Percentiles rank a stretch among this genome's conserved stretches.
Evolutionary conservation across 202 grass and related monocot genomes (phyloP).

Genomic region (Panicum hallii): DNA sequence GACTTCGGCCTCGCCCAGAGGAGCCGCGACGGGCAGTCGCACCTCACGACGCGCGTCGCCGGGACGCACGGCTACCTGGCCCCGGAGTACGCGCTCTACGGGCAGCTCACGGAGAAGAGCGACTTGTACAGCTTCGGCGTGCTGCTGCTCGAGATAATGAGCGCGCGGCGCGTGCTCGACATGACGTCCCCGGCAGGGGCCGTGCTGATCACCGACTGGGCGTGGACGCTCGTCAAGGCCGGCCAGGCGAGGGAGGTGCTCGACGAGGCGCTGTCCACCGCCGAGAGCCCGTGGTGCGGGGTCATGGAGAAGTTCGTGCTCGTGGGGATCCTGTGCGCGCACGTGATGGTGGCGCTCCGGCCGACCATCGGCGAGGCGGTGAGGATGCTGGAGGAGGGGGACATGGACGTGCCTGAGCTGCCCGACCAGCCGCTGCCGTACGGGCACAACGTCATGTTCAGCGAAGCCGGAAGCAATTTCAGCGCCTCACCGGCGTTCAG

Average conservation of each 20-base stretch:
- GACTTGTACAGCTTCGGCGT: constrained; percentile 98
- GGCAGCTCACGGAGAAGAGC: constrained; percentile 97
- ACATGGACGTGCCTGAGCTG: constrained; percentile 74
- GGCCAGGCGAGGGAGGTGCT: constrained; percentile 70
- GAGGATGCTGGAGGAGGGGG: constrained; percentile 93
- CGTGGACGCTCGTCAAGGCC: constrained; percentile 78
- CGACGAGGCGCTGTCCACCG: constrained; percentile 55
- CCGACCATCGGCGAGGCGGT: constrained; percentile 86
- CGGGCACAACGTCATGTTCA: constrained; percentile 53
- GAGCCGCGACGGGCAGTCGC: constrained; percentile 88
- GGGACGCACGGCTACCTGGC: constrained; percentile 94
- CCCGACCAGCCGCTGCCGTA: constrained; percentile 79
- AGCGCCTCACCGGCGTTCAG: constrained; percentile 62
- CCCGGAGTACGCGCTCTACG: constrained; percentile 94
- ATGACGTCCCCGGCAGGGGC: constrained; percentile 61
- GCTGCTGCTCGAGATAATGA: constrained; percentile 79
- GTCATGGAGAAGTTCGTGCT: constrained; percentile 88
- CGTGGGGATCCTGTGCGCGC: constrained; percentile 84
- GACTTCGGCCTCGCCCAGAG: constrained; percentile 83
- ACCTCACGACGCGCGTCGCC: constrained; percentile 93
- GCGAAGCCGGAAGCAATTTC: constrained; percentile 58
- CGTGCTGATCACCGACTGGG: constrained; percentile 95
- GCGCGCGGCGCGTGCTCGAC: constrained; percentile 71
- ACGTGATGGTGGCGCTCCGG: constrained; percentile 93
- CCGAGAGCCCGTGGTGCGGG: constrained; percentile 50